Base-by-base conservation (phyloP, 768 basidiomycete genomes). In the Tricholoma sp. region DNA sequence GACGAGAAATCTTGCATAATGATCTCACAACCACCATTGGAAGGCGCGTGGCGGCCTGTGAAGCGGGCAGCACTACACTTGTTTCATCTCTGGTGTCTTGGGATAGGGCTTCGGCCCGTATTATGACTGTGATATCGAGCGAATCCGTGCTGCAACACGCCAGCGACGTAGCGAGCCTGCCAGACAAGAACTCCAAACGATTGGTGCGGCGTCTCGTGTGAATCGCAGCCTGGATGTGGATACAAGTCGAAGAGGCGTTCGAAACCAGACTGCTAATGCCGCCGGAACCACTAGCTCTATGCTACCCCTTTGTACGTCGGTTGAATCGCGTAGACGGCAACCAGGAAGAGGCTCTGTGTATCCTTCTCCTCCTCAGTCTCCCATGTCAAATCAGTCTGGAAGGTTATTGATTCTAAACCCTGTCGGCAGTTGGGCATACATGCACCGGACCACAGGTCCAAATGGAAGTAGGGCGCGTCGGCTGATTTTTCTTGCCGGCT, bases 381-480 rank as follows among this genome's bases (percentile, higher is more conserved):
- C 68, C 24, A 57, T 57, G 20, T 65, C 68, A 10, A 59, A 65
- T 12, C 63, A 62, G 52, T 65, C 71, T 13, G 66, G 70, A 60
- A 63, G 74, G 51, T 64, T 77, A 3, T 77, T 76, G 15, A 57
- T 75, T 45, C 63, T 78, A n/a, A n/a, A n/a, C n/a, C n/a, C n/a
- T n/a, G n/a, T n/a, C n/a, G n/a, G n/a, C n/a, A n/a, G n/a, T n/a
- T n/a, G n/a, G n/a, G n/a, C n/a, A n/a, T n/a, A n/a, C n/a, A n/a
- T n/a, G n/a, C n/a, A n/a, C n/a, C n/a, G n/a, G n/a, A n/a, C n/a
- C n/a, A n/a, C n/a, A n/a, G n/a, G n/a, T n/a, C n/a, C n/a, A n/a
- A n/a, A n/a, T n/a, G n/a, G n/a, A n/a, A n/a, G n/a, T n/a, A n/a
- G n/a, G n/a, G n/a, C n/a, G n/a, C n/a, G n/a, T n/a, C n/a, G n/a